Conservation (phyloP, 768 basidiomycete species). For the Lentinula guzmanii region DNA sequence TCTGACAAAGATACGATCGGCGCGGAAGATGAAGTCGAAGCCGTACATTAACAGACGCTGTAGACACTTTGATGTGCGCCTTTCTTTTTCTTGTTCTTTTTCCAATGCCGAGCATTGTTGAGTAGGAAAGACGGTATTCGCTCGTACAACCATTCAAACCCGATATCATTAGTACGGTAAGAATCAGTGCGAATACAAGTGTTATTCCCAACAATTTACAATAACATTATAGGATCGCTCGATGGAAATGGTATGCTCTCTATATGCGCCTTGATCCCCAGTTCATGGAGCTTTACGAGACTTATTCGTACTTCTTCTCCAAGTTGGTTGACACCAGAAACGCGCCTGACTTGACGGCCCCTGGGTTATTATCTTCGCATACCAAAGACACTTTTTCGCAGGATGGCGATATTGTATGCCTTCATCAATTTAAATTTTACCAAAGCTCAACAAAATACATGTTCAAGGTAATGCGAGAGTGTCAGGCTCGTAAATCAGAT, state of each 20-base stretch:
- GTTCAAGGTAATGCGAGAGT: background rate
- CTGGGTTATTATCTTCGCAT: background rate
- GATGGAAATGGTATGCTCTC: no score
- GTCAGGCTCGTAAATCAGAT: background rate
- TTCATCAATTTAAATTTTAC: background rate
- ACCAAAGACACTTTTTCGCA: background rate
- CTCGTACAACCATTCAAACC: background rate
- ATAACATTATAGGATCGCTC: no score
- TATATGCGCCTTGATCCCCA: no score
- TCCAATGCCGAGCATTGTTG: background rate
- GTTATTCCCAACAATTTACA: no score
- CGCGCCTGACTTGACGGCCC: no score
- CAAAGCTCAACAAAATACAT: background rate
- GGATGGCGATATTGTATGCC: background rate
- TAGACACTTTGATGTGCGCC: background rate
- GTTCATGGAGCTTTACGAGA: no score
- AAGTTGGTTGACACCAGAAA: no score
- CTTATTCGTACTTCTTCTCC: no score
- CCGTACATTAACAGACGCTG: background rate
- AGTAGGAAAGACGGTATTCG: background rate
- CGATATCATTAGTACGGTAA: background rate
- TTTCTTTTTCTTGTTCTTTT: background rate
- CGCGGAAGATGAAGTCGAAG: background rate
- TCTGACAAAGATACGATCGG: background rate
- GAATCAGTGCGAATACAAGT: no score